Conservation (phyloP, 2,329 filamentous ascomycete species). For the Mycosphaerella arachidis region DNA sequence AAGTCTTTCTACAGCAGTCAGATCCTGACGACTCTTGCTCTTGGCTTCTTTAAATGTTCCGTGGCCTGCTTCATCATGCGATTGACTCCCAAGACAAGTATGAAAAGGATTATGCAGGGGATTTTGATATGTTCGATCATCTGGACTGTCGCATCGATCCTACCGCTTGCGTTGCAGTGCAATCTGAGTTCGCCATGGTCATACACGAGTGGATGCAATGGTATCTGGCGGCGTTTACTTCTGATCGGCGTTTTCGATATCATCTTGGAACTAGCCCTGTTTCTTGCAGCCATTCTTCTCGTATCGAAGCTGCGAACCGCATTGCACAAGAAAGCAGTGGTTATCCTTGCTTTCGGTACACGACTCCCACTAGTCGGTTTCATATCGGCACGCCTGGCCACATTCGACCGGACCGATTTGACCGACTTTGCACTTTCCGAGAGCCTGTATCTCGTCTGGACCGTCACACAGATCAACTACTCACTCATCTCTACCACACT, state of each 20-base stretch:
- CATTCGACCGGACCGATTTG: conserved; percentile 2
- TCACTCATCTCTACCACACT: conserved; percentile 12
- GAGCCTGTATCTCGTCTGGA: conserved; percentile 16
- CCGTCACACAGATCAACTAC: conserved; percentile 17
- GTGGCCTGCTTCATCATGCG: conserved; percentile 17
- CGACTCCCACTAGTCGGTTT: conserved; percentile 14
- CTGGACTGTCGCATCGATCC: conserved; percentile 13
- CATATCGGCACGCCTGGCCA: conserved; percentile 12
- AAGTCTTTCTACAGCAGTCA: conserved; percentile 20
- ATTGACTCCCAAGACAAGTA: conserved; percentile 14
- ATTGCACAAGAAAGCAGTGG: conserved; percentile 12
- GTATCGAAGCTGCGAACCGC: conserved; percentile 9
- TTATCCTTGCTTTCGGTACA: conserved; percentile 13
- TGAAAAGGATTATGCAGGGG: conserved; percentile 7
- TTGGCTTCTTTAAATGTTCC: conserved; percentile 16
- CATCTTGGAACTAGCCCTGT: conserved; percentile 10
- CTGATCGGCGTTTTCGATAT: conserved; percentile 11
- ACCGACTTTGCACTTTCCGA: conserved; percentile 7
- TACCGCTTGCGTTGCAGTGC: conserved; percentile 19
- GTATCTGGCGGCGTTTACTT: conserved; percentile 7
- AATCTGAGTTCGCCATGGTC: conserved; percentile 12
- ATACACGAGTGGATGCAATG: conserved; percentile 2
- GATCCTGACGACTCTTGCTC: conserved; percentile 11
- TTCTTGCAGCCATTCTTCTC: conserved; percentile 11
- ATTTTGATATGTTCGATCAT: conserved; percentile 7